These are phyloP conservation scores for Pistacia integerrima DNA, from an alignment of 345 rosid species.

Conservation along the genomic window DNA sequence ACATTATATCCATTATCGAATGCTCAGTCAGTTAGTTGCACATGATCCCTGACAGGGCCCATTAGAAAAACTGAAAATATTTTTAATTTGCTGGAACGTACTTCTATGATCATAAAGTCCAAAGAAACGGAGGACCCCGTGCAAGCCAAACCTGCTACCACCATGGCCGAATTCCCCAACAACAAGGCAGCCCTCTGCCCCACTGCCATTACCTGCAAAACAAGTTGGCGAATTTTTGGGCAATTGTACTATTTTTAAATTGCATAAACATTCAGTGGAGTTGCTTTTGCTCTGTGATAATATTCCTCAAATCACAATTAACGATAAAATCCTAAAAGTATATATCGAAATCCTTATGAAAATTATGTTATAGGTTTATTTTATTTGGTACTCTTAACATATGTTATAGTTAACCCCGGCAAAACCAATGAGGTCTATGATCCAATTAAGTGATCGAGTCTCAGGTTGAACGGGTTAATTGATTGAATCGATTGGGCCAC, in stretches of 20 bases:
- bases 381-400: no score
- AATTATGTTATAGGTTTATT: no score
- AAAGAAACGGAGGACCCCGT: not conserved
- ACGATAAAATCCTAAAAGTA: not conserved
- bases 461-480: no score
- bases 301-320: not conserved
- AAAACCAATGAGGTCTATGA: no score
- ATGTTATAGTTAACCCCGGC: no score
- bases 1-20: not conserved
- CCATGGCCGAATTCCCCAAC: conserved; percentile 27
- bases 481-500: no score
- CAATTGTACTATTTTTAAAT: not conserved
- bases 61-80: not conserved
- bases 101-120: not conserved
- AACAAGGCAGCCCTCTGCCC: conserved; percentile 24
- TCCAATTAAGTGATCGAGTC: no score
- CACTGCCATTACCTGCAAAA: conserved; percentile 16
- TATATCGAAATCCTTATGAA: no score
- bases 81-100: not conserved
- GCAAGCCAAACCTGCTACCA: not conserved
- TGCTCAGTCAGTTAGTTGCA: not conserved
- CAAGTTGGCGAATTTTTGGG: conserved; percentile 28
- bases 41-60: not conserved
- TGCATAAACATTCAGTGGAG: not conserved
- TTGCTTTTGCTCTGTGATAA: not conserved